Evolutionary conservation across 176 grass and related monocot genomes (phyloP).

Genomic region (Aegilops tauschii): DNA sequence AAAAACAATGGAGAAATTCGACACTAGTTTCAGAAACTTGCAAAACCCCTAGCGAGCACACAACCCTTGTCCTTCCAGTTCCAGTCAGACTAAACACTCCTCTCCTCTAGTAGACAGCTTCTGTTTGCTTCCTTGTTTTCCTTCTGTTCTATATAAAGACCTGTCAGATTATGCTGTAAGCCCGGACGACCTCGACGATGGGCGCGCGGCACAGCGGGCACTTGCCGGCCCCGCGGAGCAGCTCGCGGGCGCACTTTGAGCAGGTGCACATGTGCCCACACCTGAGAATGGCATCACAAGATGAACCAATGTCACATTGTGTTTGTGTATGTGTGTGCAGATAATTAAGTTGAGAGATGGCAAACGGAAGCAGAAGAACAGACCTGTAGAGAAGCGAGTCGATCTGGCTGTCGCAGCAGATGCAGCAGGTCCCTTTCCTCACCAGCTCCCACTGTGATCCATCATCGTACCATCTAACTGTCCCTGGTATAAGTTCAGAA

Average conservation of each 20-base stretch:
- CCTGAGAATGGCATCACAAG: constrained; percentile 19
- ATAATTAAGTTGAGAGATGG: not conserved
- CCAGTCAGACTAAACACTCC: not conserved
- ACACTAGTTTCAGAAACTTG: not conserved
- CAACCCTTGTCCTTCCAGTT: not conserved
- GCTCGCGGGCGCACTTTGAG: constrained; percentile 69
- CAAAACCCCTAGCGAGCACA: not conserved
- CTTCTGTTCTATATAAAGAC: not conserved
- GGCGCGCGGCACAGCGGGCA: constrained; percentile 93
- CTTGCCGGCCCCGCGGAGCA: constrained; percentile 56
- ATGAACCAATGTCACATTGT: not conserved
- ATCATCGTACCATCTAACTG: constrained; percentile 20
- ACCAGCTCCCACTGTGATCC: constrained; percentile 65
- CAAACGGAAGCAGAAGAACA: not conserved
- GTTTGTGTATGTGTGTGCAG: not conserved
- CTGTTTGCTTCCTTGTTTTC: not conserved
- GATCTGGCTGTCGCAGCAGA: constrained; percentile 87
- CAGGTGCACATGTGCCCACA: constrained; percentile 97
- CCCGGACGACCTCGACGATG: constrained; percentile 75
- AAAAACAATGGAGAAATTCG: not conserved
- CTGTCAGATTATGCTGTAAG: constrained; percentile 72
- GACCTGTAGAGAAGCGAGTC: constrained; percentile 93
- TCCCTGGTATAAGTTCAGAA: not conserved
- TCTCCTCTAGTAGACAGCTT: not conserved
- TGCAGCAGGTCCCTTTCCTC: constrained; percentile 76